A percentile compares a stretch with the other conserved stretches of the same genome.
These are phyloP conservation scores for Candida neerlandica DNA, from an alignment of 1,139 yeast genomes.

Conservation along the genomic window DNA sequence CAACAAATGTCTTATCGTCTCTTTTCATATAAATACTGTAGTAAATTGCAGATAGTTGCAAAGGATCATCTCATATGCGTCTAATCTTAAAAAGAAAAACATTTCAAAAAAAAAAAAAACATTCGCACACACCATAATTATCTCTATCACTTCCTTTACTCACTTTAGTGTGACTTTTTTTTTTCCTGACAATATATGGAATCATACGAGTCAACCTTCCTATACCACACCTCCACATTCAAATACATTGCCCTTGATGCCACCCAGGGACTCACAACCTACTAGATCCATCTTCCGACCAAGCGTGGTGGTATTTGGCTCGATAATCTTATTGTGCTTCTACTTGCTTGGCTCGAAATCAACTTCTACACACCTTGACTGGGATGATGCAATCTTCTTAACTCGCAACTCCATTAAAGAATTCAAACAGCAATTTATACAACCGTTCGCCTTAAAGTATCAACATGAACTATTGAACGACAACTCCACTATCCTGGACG, in stretches of 20 bases:
- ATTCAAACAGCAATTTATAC: constrained; percentile 21
- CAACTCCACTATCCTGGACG: constrained; percentile 8
- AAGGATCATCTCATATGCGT: too few species aligned
- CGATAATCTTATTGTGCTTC: constrained; percentile 11
- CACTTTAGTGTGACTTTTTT: constrained; percentile 1
- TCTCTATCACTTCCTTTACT: not conserved
- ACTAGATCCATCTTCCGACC: constrained; percentile 17
- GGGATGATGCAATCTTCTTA: constrained; percentile 31
- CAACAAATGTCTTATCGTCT: too few species aligned
- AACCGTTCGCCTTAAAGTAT: not conserved
- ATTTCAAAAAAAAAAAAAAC: not conserved
- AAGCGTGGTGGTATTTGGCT: constrained; percentile 18
- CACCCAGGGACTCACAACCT: constrained; percentile 1
- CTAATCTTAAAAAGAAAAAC: not conserved
- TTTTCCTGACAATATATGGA: not conserved
- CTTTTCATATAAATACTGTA: too few species aligned
- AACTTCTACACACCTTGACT: constrained; percentile 15
- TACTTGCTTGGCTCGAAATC: constrained; percentile 7
- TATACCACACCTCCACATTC: not conserved
- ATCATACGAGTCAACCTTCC: not conserved
- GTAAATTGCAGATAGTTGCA: too few species aligned
- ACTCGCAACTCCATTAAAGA: constrained; percentile 31
- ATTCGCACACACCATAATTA: not conserved
- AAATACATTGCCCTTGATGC: not conserved
- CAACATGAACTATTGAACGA: constrained; percentile 5